Evolutionary conservation across 2,329 filamentous ascomycete species (phyloP).

Genomic region (Hymenoscyphus fructigenus): DNA sequence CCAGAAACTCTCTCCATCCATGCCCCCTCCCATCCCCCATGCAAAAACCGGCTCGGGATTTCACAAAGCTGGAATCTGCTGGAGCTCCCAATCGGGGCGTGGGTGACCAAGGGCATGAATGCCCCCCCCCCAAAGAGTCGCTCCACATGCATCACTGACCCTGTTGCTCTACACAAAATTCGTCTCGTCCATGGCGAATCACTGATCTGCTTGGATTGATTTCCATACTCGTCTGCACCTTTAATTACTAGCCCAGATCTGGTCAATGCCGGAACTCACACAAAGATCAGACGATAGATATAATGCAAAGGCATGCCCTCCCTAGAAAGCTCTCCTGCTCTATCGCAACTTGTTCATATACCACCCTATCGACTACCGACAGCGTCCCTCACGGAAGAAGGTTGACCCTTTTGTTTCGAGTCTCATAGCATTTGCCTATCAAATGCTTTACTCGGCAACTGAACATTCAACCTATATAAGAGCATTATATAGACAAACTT

Average conservation of each 20-base stretch:
- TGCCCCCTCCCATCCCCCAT: constrained; percentile 19
- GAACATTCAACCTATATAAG: constrained; percentile 33
- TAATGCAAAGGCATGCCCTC: constrained; percentile 35
- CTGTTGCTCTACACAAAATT: constrained; percentile 41
- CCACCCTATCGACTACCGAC: constrained; percentile 23
- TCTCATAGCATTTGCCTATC: constrained; percentile 26
- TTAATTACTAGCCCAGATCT: constrained; percentile 31
- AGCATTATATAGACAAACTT: constrained; percentile 33
- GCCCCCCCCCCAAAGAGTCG: constrained; percentile 22
- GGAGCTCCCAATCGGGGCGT: constrained; percentile 26
- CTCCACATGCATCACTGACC: constrained; percentile 28
- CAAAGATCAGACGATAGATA: constrained; percentile 37
- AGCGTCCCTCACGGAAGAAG: constrained; percentile 33
- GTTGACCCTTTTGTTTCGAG: constrained; percentile 32
- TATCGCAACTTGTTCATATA: constrained; percentile 25
- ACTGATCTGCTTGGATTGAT: constrained; percentile 48
- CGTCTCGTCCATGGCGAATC: constrained; percentile 50
- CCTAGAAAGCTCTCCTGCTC: constrained; percentile 18
- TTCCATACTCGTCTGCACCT: constrained; percentile 39
- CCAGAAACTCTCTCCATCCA: constrained; percentile 9
- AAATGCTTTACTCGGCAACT: constrained; percentile 33
- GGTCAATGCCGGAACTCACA: constrained; percentile 33
- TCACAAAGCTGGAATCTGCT: constrained; percentile 18
- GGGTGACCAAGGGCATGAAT: constrained; percentile 24
- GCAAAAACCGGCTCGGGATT: constrained; percentile 26